Evolutionary conservation across 2,329 filamentous ascomycete genomes (phyloP).

Genomic region (Aureobasidium subglaciale): DNA sequence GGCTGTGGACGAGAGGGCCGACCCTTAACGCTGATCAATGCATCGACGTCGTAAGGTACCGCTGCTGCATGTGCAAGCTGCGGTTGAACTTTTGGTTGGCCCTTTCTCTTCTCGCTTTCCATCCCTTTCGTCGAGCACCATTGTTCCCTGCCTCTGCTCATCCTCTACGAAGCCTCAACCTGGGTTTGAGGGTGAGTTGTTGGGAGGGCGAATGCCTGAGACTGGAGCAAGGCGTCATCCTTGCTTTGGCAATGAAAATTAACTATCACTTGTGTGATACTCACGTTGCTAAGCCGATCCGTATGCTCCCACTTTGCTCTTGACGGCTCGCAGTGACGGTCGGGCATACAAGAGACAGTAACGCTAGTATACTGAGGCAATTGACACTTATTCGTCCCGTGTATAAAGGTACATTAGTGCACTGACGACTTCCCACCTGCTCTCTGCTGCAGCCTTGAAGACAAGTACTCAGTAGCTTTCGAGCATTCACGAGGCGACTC

Average conservation of each 20-base stretch:
- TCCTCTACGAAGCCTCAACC: neutral
- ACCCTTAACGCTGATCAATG: conserved; percentile 4
- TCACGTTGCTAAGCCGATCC: too few species aligned
- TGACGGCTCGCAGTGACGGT: neutral
- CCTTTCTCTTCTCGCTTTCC: neutral
- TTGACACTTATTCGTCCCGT: neutral
- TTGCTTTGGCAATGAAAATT: too few species aligned
- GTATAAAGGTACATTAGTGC: neutral
- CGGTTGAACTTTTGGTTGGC: conserved; percentile 6
- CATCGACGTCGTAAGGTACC: conserved; percentile 6
- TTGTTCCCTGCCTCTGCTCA: neutral
- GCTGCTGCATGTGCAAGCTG: conserved; percentile 5
- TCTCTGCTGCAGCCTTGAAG: neutral
- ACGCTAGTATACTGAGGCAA: neutral
- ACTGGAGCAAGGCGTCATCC: neutral
- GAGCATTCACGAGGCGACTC: too few species aligned
- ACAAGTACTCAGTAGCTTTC: too few species aligned
- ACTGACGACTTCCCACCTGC: neutral
- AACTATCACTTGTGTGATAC: too few species aligned
- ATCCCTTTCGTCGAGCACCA: neutral
- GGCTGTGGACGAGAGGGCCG: conserved; percentile 1
- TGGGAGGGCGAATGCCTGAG: neutral
- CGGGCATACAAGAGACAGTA: neutral
- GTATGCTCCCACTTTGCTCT: too few species aligned
- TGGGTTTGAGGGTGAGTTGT: neutral